Base-by-base conservation (phyloP, 2,329 filamentous ascomycete genomes). In the Penicillium occitanis region DNA sequence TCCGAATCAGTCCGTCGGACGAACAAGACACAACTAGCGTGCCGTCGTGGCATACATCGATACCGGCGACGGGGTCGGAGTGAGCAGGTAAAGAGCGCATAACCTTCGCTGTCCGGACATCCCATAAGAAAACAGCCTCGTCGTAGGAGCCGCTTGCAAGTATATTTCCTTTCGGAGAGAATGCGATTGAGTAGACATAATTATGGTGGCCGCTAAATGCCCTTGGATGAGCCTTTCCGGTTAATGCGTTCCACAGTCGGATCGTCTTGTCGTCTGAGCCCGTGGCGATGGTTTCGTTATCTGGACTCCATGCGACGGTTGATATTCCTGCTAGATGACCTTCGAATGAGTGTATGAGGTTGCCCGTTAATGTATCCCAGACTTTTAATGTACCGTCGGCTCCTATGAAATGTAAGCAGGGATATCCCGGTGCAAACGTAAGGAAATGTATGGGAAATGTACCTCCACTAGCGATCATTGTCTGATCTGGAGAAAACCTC, bases 81-180 rank as follows among this genome's bases (percentile, higher is more conserved):
- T 99, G 95, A 2, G 95, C 95, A 0, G 95, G 95, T 44, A 99
- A 80, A 68, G 90, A 93, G 64, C 93, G 87, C 93, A 99, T 97
- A 40, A 95, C 83, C 25, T 90, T 85, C 0, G 92, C 93, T 0
- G 92, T 92, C 14, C 95, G 86, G 14, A 98, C 91, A 77, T 99
- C 95, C 95, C 95, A 99, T 5, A 99, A 80, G 70, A 97, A 97
- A 0, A 99, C 92, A 4, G 95, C 95, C 81, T 99, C 95, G 71
- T 99, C 95, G 79, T 97, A 98, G 69, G 91, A 96, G 13, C 95
- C 95, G 70, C 91, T 96, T 17, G 93, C 95, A 40, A 99, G 86
- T 75, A 98, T 97, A 75, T 99, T 99, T 28, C 95, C 95, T 77
- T 97, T 98, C 1, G 95, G 95, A n/a, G 92, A 94, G 78, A 98